Evolutionary conservation across 108 stramenopile genomes (phyloP), one percentile per base, ranked within the genome.

Genomic region (Skeletonema costatum): DNA sequence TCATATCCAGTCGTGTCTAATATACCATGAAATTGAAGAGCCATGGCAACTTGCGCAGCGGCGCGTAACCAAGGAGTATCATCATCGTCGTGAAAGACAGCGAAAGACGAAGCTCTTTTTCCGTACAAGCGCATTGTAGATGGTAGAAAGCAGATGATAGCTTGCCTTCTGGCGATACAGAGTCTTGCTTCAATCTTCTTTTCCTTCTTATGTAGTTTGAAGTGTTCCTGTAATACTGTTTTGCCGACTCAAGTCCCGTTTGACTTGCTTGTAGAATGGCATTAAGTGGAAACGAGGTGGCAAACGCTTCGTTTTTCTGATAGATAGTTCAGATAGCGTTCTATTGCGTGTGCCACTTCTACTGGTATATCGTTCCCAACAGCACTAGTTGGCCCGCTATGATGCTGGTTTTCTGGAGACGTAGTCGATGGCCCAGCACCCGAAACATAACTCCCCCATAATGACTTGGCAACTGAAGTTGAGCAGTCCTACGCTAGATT

Each of bases 31-130:
- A 96, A 86, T 70, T 90, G 87, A 31, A 96, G 81, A 17, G 92
- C 88, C 75, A 96, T 85, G 1, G 94, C 94, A 68, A 89, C 91
- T 50, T 93, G 94, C 25, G 94, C 94, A 16, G 92, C 94, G 29
- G 90, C 88, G 68, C 94, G 78, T n/a, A 96, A 85, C 94, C 94
- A 96, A 1, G 88, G 71, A 10, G 92, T 74, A 71, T 91, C 93
- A 65, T 80, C 83, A 12, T 64, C 74, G 61, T 76, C 83, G 25
- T 74, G 67, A 35, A 42, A 29, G 33, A 56, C 33, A 39, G 70
- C 35, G 19, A 38, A 65, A 10, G 74, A 79, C 6, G 73, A 32
- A 63, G 69, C 39, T 29, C 68, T 80, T 59, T n/a, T 79, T 75
- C 19, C 74, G 35, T 6, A 80, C 56, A 29, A 82, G 75, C 21